These are phyloP conservation scores for Psilocybe mexicana DNA, from an alignment of 1,284 basidiomycete species.

Conservation along the genomic window DNA sequence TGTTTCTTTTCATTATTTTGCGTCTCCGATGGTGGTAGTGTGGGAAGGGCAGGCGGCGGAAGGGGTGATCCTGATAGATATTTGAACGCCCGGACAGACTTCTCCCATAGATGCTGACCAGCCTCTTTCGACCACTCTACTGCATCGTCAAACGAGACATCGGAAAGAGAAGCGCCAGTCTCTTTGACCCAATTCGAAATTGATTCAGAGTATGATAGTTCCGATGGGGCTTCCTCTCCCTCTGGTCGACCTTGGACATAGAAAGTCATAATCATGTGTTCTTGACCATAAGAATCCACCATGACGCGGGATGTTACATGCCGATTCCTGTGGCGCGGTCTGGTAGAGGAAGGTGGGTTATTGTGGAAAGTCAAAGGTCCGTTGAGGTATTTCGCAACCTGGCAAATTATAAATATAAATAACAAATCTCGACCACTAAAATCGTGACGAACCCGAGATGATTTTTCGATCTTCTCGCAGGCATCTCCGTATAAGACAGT, in stretches of 20 bases:
- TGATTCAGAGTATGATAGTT: slow-evolving; percentile 43
- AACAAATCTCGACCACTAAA: slow-evolving; percentile 4
- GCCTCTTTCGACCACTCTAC: slow-evolving; percentile 45
- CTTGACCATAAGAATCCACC: slow-evolving; percentile 66
- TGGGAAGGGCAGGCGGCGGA: slow-evolving; percentile 34
- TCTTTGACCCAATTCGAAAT: slow-evolving; percentile 44
- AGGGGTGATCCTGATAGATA: slow-evolving; percentile 66
- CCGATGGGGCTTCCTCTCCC: slow-evolving; percentile 33
- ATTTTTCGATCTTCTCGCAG: slow-evolving; percentile 80
- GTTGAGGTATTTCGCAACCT: slow-evolving; percentile 69
- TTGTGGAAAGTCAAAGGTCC: slow-evolving; percentile 73
- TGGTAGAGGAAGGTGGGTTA: slow-evolving; percentile 66
- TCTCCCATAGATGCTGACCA: slow-evolving; percentile 41
- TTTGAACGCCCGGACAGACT: slow-evolving; percentile 56
- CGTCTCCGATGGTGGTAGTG: slow-evolving; percentile 31
- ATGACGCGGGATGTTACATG: slow-evolving; percentile 75
- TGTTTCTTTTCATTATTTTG: slow-evolving; percentile 37
- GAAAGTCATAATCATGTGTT: slow-evolving; percentile 81
- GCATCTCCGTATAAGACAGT: slow-evolving; percentile 87
- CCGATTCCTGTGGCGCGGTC: slow-evolving; percentile 77
- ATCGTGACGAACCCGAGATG: slow-evolving; percentile 60
- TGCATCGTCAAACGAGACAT: slow-evolving; percentile 56
- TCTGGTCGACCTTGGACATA: slow-evolving; percentile 63
- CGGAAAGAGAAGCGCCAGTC: slow-evolving; percentile 40
- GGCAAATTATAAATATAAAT: slow-evolving; percentile 18